phyloP scores from a whole-genome alignment of 148 eudicot genomes.

The Silene conica region DNA sequence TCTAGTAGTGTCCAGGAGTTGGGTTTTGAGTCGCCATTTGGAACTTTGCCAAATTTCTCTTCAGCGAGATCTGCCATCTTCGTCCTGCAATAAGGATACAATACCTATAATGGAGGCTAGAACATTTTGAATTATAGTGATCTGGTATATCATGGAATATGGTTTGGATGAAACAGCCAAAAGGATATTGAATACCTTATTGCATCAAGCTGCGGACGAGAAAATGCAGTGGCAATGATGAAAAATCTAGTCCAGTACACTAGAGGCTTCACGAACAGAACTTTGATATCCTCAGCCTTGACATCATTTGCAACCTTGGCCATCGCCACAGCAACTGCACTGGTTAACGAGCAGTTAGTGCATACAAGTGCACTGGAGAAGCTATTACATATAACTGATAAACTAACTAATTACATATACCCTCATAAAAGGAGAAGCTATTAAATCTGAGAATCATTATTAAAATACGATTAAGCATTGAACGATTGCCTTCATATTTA shows the following conservation, averaged over 20 bases:
- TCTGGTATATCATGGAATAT: not conserved
- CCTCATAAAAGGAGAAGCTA: not conserved
- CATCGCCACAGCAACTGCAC: slow-evolving; percentile 86
- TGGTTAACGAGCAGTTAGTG: slow-evolving; percentile 20
- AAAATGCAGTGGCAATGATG: slow-evolving; percentile 91
- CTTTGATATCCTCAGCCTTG: slow-evolving; percentile 83
- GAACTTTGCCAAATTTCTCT: slow-evolving; percentile 57
- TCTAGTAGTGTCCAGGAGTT: slow-evolving; percentile 95
- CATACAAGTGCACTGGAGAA: slow-evolving; percentile 9
- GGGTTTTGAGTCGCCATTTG: slow-evolving; percentile 80
- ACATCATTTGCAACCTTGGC: slow-evolving; percentile 94
- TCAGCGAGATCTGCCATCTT: slow-evolving; percentile 83
- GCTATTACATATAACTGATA: too few relatives aligned
- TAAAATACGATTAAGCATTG: not conserved
- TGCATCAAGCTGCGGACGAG: slow-evolving; percentile 88
- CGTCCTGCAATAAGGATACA: slow-evolving; percentile 35
- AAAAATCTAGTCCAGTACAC: slow-evolving; percentile 98
- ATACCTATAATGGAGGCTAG: slow-evolving; percentile 1
- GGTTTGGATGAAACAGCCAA: not conserved
- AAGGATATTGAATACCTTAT: slow-evolving; percentile 43
- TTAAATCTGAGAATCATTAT: not conserved
- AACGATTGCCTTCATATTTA: not conserved
- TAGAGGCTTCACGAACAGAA: slow-evolving; percentile 93
- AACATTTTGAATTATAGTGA: not conserved
- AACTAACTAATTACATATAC: not conserved